Percentiles rank a stretch among this genome's conserved stretches.
Conservation (phyloP, 148 eudicot genomes). For the Rhododendron simsii region DNA sequence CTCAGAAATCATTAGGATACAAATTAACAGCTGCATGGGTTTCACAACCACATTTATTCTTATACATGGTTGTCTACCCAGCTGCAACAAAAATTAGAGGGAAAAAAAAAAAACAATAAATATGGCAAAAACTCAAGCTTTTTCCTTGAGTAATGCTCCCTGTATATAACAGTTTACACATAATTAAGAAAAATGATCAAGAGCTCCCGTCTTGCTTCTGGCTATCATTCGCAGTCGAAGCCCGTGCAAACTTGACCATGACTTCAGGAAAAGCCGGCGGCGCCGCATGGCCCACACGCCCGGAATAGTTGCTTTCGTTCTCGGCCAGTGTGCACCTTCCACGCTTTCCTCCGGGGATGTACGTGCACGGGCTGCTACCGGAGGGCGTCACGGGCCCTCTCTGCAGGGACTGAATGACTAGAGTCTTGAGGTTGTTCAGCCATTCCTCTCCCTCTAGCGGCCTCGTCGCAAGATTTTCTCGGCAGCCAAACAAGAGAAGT, state of each 20-base stretch:
- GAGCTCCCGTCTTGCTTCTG: constrained; percentile 1
- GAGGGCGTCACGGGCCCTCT: constrained; percentile 10
- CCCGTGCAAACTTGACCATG: not conserved
- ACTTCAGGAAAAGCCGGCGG: not conserved
- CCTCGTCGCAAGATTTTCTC: not conserved
- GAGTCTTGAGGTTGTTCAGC: not conserved
- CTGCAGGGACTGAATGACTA: not conserved
- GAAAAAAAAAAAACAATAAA: not conserved
- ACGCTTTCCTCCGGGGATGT: not conserved
- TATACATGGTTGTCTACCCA: not conserved
- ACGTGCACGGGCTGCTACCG: constrained; percentile 5
- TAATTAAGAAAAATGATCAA: not conserved
- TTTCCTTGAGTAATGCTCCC: not conserved
- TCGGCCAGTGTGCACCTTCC: constrained; percentile 8
- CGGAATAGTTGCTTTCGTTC: not conserved
- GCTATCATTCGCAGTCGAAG: not conserved
- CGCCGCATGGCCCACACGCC: not conserved
- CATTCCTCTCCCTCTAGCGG: constrained; percentile 1
- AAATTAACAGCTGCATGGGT: not conserved
- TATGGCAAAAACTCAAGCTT: not conserved
- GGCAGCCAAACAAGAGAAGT: not conserved
- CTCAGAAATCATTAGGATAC: not conserved
- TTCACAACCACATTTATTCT: not conserved
- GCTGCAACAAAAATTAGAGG: not conserved
- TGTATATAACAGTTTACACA: not conserved